Percentiles rank a stretch among this genome's conserved stretches.
These are phyloP conservation scores for Thielaviopsis musarum DNA, from an alignment of 2,329 filamentous ascomycete genomes.

Conservation along the genomic window DNA sequence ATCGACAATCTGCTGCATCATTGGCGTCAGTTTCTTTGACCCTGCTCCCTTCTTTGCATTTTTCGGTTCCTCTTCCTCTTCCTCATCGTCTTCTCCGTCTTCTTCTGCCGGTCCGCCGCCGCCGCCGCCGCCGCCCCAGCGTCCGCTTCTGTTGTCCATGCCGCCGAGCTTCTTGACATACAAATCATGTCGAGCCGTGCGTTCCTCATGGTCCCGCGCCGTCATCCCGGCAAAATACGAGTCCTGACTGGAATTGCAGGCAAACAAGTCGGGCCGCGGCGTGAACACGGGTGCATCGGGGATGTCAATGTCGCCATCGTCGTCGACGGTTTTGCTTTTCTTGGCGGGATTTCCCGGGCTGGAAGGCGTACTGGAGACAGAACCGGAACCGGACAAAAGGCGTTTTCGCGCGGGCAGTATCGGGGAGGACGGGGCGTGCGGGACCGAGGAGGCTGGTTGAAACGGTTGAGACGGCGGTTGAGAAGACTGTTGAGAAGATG, in stretches of 20 bases:
- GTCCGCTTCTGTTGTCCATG: conserved; percentile 61
- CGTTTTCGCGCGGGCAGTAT: conserved; percentile 16
- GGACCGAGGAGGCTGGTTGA: background rate
- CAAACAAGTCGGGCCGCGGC: conserved; percentile 2
- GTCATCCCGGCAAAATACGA: conserved; percentile 18
- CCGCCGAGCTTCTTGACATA: conserved; percentile 86
- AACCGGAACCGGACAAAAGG: conserved; percentile 15
- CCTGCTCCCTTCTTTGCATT: conserved; percentile 19
- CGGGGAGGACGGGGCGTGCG: conserved; percentile 16
- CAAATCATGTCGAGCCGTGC: conserved; percentile 45
- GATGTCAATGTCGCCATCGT: conserved; percentile 1
- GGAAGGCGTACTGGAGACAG: background rate
- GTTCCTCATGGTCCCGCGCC: conserved; percentile 44
- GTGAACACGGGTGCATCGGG: background rate
- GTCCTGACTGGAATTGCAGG: conserved; percentile 6
- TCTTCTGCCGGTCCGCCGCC: conserved; percentile 36
- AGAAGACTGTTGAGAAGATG: conserved; percentile 19
- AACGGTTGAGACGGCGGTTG: conserved; percentile 16
- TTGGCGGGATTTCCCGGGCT: conserved; percentile 13
- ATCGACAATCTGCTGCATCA: conserved; percentile 85
- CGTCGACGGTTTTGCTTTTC: background rate
- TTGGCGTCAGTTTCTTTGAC: conserved; percentile 63
- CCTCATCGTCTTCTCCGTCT: conserved; percentile 37
- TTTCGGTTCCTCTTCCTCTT: conserved; percentile 43
- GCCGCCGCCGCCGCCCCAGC: conserved; percentile 35